Conservation (phyloP, 148 eudicot species). For the Drosera capensis region DNA sequence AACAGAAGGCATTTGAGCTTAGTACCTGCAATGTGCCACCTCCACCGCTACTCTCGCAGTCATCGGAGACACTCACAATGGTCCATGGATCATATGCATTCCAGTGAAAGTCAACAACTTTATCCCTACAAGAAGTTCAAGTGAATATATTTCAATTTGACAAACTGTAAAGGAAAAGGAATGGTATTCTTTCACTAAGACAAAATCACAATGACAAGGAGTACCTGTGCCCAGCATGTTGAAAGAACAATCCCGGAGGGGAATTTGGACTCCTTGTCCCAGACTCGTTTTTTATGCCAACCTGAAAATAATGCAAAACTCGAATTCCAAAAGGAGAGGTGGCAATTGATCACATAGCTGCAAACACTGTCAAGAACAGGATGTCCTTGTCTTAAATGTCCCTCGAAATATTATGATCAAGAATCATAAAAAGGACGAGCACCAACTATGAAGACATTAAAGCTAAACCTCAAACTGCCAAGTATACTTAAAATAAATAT, state of each 20-base stretch:
- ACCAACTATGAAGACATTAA: too few relatives aligned
- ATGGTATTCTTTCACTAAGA: too few relatives aligned
- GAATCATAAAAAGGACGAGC: too few relatives aligned
- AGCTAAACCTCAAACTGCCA: too few relatives aligned
- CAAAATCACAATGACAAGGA: neutral
- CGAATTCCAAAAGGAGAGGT: neutral
- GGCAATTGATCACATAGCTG: neutral
- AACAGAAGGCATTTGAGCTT: neutral
- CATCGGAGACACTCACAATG: conserved; percentile 88
- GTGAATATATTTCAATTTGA: too few relatives aligned
- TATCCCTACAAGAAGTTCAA: conserved; percentile 78
- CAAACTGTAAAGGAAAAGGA: neutral
- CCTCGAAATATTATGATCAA: too few relatives aligned
- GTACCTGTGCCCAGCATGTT: conserved; percentile 92
- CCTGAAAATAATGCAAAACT: conserved; percentile 27
- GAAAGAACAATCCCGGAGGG: conserved; percentile 76
- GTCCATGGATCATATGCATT: conserved; percentile 89
- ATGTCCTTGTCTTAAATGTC: too few relatives aligned
- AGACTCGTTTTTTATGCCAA: conserved; percentile 46
- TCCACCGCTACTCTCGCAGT: conserved; percentile 70
- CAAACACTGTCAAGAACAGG: too few relatives aligned
- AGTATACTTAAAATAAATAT: too few relatives aligned
- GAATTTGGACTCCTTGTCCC: conserved; percentile 28
- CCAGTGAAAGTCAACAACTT: conserved; percentile 96
- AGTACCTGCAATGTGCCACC: conserved; percentile 92